phyloP scores from a whole-genome alignment of 495 filamentous ascomycete genomes.

The Penicillium mononematosum region DNA sequence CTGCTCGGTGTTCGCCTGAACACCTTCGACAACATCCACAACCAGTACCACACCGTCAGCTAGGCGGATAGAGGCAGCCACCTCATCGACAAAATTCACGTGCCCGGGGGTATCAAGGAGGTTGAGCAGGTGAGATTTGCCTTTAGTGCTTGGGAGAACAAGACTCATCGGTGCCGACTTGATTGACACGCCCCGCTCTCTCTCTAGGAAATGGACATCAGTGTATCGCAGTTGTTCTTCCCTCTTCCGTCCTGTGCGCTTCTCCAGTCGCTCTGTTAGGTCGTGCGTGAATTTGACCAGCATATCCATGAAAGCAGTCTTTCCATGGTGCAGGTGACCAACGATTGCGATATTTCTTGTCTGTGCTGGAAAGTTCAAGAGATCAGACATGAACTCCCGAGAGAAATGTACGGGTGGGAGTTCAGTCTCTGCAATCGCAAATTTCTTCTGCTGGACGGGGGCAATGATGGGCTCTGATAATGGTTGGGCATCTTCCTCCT shows the following conservation, averaged over 20 bases:
- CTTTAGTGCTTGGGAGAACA: constrained; percentile 79
- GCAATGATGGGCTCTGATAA: constrained; percentile 90
- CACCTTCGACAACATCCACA: constrained; percentile 96
- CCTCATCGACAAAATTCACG: constrained; percentile 97
- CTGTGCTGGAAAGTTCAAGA: constrained; percentile 94
- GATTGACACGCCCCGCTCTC: constrained; percentile 87
- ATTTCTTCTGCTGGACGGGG: constrained; percentile 91
- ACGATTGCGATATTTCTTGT: constrained; percentile 88
- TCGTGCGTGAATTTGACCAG: constrained; percentile 93
- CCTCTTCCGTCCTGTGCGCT: constrained; percentile 72
- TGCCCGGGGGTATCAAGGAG: constrained; percentile 95
- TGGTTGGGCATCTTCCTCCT: constrained; percentile 95
- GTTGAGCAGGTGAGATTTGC: constrained; percentile 95
- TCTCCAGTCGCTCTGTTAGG: constrained; percentile 71
- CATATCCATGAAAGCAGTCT: constrained; percentile 99
- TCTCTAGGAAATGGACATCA: constrained; percentile 83
- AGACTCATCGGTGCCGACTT: constrained; percentile 95
- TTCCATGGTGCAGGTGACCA: constrained; percentile 94
- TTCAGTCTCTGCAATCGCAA: constrained; percentile 86
- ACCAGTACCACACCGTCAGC: constrained; percentile 91
- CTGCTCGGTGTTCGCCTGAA: constrained; percentile 93
- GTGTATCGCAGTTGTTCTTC: constrained; percentile 95
- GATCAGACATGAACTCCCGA: constrained; percentile 88
- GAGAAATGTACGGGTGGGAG: constrained; percentile 85
- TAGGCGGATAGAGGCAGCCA: constrained; percentile 81